These are phyloP conservation scores for Hysterangium stoloniferum DNA, from an alignment of 768 basidiomycete genomes.

Conservation along the genomic window DNA sequence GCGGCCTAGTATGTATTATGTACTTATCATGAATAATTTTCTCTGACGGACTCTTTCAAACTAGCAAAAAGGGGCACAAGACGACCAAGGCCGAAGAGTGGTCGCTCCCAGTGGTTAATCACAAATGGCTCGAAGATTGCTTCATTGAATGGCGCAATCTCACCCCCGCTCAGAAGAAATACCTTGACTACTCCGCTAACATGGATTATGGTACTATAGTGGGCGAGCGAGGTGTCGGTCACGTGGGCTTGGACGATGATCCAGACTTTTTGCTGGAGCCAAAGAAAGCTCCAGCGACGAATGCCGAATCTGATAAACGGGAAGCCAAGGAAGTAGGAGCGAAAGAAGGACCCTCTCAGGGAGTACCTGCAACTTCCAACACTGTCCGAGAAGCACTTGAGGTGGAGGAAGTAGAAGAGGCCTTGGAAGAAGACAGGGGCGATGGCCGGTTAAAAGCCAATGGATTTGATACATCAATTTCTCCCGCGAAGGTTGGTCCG, in stretches of 20 bases:
- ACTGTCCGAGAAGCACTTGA: constrained; percentile 13
- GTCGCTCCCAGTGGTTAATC: constrained; percentile 84
- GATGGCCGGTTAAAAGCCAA: too few species aligned
- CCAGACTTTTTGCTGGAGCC: background rate
- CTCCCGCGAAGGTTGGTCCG: background rate
- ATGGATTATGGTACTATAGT: constrained; percentile 51
- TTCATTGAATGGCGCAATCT: constrained; percentile 71
- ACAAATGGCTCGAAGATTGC: constrained; percentile 88
- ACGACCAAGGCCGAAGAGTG: constrained; percentile 66
- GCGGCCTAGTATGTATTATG: constrained; percentile 63
- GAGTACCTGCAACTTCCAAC: background rate
- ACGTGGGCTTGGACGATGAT: constrained; percentile 18
- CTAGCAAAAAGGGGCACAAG: constrained; percentile 37
- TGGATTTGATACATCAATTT: background rate
- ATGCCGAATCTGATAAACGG: background rate
- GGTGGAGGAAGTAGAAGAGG: constrained; percentile 12
- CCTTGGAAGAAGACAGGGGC: background rate
- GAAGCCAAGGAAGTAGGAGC: background rate
- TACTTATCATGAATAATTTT: background rate
- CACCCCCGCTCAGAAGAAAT: constrained; percentile 56
- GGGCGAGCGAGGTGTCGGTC: constrained; percentile 24
- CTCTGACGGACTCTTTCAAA: constrained; percentile 4
- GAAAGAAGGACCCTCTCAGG: constrained; percentile 6
- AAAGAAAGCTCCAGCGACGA: constrained; percentile 8
- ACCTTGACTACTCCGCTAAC: constrained; percentile 60